Evolutionary conservation across 805 yeast species (phyloP).

Genomic region (Yamadazyma philogaea): DNA sequence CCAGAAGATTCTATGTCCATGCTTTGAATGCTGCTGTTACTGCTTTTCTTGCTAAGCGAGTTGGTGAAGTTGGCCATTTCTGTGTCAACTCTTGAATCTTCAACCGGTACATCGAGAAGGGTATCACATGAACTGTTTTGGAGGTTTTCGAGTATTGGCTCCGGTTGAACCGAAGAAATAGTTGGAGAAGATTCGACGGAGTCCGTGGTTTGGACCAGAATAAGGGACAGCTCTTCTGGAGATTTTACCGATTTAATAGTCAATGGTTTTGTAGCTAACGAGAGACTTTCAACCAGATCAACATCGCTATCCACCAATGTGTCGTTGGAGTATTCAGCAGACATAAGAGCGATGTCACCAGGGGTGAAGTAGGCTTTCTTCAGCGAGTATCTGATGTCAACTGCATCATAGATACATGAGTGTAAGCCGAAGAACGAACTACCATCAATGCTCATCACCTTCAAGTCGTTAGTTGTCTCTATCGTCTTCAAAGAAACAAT

Average conservation of each 20-base stretch:
- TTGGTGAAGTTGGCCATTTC: background rate
- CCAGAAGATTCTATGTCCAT: conserved; percentile 1
- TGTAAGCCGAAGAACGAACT: conserved; percentile 59
- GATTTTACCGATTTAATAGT: conserved; percentile 4
- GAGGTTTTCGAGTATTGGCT: background rate
- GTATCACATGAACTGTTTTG: conserved; percentile 15
- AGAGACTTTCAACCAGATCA: conserved; percentile 10
- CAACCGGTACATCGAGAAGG: conserved; percentile 9
- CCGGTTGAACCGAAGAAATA: background rate
- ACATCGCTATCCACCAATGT: conserved; percentile 16
- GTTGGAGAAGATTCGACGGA: background rate
- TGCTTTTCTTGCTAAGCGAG: background rate
- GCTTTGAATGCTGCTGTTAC: conserved; percentile 1
- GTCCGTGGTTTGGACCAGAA: conserved; percentile 3
- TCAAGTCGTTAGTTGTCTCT: conserved; percentile 26
- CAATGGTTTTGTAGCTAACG: conserved; percentile 13
- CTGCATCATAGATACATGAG: conserved; percentile 34
- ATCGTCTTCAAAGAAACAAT: conserved; percentile 46
- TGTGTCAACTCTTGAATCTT: conserved; percentile 5
- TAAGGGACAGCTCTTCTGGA: background rate
- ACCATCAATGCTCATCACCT: conserved; percentile 52
- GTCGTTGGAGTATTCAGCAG: conserved; percentile 11
- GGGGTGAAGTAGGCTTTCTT: conserved; percentile 28
- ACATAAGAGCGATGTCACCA: conserved; percentile 26
- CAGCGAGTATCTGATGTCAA: conserved; percentile 19